A percentile compares a stretch with the other conserved stretches of the same genome.
Conservation (phyloP, 345 rosid species). For the Atalantia buxifolia region DNA sequence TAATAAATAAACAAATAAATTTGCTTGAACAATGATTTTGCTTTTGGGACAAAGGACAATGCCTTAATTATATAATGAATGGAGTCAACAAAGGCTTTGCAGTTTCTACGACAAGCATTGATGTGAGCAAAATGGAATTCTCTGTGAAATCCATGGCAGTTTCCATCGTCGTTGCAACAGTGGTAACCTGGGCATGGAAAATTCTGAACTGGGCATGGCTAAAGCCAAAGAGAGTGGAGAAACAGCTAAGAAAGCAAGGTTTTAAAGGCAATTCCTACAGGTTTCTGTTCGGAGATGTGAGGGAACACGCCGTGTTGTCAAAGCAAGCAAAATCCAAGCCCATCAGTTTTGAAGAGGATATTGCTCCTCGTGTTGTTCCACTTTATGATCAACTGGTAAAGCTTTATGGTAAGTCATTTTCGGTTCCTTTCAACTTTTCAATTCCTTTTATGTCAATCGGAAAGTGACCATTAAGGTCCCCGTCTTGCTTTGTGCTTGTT, state of each 20-base stretch:
- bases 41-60: too few species aligned
- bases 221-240: not conserved
- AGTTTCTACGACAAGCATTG: too few species aligned
- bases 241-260: not conserved
- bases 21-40: too few species aligned
- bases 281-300: conserved; percentile 3
- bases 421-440: too few species aligned
- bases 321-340: not conserved
- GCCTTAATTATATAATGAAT: too few species aligned
- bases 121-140: too few species aligned
- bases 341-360: not conserved
- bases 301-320: not conserved
- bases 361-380: not conserved
- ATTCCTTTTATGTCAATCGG: too few species aligned
- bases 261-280: not conserved
- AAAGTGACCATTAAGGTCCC: too few species aligned
- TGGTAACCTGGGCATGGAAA: conserved; percentile 1
- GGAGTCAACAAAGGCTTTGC: too few species aligned
- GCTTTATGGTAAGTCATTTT: not conserved
- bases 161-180: not conserved
- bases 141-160: too few species aligned
- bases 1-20: too few species aligned
- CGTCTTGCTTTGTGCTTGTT: too few species aligned
- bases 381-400: not conserved
- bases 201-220: not conserved